Base-by-base conservation (phyloP, 2,329 filamentous ascomycete genomes). In the Cadophora sp. region DNA sequence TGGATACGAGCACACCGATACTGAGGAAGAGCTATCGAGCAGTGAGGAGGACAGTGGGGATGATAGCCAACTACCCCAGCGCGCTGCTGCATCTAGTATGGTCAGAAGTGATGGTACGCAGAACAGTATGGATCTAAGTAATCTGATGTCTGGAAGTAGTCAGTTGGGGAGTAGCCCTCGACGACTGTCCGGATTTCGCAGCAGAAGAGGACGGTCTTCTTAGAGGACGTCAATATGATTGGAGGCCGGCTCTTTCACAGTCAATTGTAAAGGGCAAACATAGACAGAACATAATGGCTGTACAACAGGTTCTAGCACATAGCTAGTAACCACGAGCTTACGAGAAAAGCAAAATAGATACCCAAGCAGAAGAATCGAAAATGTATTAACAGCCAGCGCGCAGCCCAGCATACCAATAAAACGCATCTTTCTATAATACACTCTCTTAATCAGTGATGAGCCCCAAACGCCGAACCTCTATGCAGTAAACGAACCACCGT, bases 1-100 rank as follows among this genome's bases (percentile, higher is more conserved):
- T 74, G 83, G 87, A 73, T 93, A 93, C 80, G 91, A 94, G 81
- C 91, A 93, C 77, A 93, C 91, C 9, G 91, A 93, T 79, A 91
- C 90, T 1, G 91, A 93, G 72, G 90, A 84, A 9, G 89, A 89
- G 62, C 73, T 89, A 62, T 84, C 80, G 68, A 87, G 83, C 75
- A 85, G 83, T 69, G 81, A 81, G 60, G 80, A 82, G 9, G 79
- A 79, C 37, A 77, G 78, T 34, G 75, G 76, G 22, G 79, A 81
- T 27, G 81, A 81, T 6, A 79, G 82, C 16, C 59, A 75, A 4
- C 68, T 73, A 16, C 67, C 50, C 31, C 68, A 59, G 46, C 70
- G 64, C 29, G 65, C 65, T 14, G 61, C 66, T 24, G 67, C 60
- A 0, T 61, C 73, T 12, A 78, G 77, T 67, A 75, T 78, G 76